Conservation (phyloP, 306 rosid genomes). For the Sesbania bispinosa region DNA sequence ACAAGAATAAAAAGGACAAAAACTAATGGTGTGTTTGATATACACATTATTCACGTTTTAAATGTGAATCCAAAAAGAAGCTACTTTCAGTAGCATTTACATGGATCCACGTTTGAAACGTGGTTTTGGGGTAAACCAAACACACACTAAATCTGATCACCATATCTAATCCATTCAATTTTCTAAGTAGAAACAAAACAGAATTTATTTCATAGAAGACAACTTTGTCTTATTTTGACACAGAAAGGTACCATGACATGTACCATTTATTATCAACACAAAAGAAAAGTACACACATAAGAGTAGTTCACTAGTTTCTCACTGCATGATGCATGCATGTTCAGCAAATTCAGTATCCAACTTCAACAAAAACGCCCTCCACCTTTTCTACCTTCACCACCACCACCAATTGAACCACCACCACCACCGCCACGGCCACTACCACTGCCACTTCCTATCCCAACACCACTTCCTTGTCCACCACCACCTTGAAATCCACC, state of each 20-base stretch:
- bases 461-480: conserved; percentile 1
- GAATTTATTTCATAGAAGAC: too few relatives aligned
- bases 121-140: too few relatives aligned
- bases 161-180: too few relatives aligned
- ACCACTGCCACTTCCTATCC: background rate
- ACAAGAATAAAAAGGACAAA: too few relatives aligned
- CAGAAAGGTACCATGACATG: background rate
- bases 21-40: too few relatives aligned
- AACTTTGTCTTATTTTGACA: background rate
- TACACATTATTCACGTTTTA: too few relatives aligned
- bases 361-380: background rate
- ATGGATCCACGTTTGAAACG: too few relatives aligned
- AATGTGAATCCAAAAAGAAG: too few relatives aligned
- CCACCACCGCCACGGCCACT: background rate
- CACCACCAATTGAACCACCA: background rate
- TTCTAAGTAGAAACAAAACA: too few relatives aligned
- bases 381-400: background rate
- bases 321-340: background rate
- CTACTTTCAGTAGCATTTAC: too few relatives aligned
- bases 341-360: background rate
- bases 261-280: background rate
- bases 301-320: too few relatives aligned
- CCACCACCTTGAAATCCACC: background rate
- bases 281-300: background rate
- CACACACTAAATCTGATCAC: too few relatives aligned